Percentiles rank a stretch among this genome's conserved stretches.
These are phyloP conservation scores for Trichaptum fuscoviolaceum DNA, from an alignment of 768 basidiomycete genomes.

Conservation along the genomic window DNA sequence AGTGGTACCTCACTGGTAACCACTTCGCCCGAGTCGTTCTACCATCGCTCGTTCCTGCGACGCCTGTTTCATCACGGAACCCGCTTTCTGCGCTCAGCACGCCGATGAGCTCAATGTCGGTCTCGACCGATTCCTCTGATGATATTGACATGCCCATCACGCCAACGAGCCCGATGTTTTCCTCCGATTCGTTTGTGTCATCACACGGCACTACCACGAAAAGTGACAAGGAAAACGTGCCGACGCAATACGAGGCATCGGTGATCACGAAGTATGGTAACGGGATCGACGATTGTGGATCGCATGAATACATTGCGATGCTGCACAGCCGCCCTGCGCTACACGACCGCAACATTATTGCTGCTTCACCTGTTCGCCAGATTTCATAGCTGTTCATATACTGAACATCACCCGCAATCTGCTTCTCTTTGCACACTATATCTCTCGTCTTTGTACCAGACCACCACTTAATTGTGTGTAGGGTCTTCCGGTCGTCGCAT, in stretches of 20 bases:
- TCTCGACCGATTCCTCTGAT: constrained; percentile 70
- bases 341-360: constrained; percentile 61
- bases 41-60: constrained; percentile 47
- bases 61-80: constrained; percentile 47
- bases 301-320: constrained; percentile 54
- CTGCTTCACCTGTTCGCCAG: constrained; percentile 41
- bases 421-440: neutral
- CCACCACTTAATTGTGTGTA: constrained; percentile 2
- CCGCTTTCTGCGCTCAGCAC: constrained; percentile 54
- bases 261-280: constrained; percentile 4
- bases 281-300: constrained; percentile 25
- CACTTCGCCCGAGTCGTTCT: constrained; percentile 52
- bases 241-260: constrained; percentile 22
- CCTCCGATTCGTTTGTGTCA: constrained; percentile 49
- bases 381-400: constrained; percentile 41
- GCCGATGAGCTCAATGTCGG: constrained; percentile 69
- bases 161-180: constrained; percentile 65
- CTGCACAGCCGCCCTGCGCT: constrained; percentile 77
- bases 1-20: constrained; percentile 89
- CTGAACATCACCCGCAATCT: constrained; percentile 22
- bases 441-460: constrained; percentile 10
- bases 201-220: constrained; percentile 42
- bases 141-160: constrained; percentile 69
- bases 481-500: constrained; percentile 13
- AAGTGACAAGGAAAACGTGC: constrained; percentile 79